A percentile compares a stretch with the other conserved stretches of the same genome.
Evolutionary conservation across 768 basidiomycete species (phyloP).

Genomic region (Trametes maxima): DNA sequence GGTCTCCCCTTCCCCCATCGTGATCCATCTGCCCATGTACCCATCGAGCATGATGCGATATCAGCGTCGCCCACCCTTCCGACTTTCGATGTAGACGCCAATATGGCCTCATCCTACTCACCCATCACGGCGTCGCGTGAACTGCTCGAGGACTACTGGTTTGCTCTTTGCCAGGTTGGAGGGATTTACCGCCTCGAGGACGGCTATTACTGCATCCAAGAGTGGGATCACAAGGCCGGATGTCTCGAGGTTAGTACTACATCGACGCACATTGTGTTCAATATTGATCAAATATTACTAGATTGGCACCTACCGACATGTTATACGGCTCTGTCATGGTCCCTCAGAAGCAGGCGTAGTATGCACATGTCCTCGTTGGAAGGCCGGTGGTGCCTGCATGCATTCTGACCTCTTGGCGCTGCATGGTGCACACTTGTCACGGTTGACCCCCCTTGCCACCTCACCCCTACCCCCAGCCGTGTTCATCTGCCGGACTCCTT

Average conservation of each 20-base stretch:
- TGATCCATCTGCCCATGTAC: too few relatives aligned
- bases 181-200: constrained; percentile 5
- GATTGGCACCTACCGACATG: background rate
- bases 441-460: background rate
- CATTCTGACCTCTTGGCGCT: background rate
- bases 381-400: background rate
- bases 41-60: too few relatives aligned
- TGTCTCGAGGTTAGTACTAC: background rate
- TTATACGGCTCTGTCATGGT: background rate
- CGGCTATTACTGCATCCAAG: constrained; percentile 2
- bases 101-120: too few relatives aligned
- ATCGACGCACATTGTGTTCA: background rate
- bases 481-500: background rate
- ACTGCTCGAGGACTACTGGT: constrained; percentile 15
- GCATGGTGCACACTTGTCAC: background rate
- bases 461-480: constrained; percentile 3
- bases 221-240: background rate
- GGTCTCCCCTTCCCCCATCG: too few relatives aligned
- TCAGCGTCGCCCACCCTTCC: too few relatives aligned
- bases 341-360: background rate
- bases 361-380: constrained; percentile 2
- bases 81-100: too few relatives aligned
- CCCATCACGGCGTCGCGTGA: too few relatives aligned
- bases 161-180: background rate
- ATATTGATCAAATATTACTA: background rate